Evolutionary conservation across 345 rosid species (phyloP).

Genomic region (Brassica cretica): DNA sequence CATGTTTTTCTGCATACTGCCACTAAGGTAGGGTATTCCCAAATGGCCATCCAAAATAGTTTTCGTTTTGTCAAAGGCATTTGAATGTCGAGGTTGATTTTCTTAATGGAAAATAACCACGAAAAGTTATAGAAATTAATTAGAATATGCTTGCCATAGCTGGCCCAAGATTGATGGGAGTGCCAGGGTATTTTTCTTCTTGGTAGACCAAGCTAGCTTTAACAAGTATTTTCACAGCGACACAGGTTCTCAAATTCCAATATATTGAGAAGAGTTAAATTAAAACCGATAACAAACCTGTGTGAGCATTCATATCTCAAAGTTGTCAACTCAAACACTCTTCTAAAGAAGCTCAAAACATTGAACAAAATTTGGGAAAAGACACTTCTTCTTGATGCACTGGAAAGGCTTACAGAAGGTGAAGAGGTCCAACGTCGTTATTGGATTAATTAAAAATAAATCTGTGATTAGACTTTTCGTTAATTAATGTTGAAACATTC

Average conservation of each 20-base stretch:
- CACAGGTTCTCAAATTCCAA: no score
- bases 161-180: not conserved
- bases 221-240: no score
- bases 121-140: not conserved
- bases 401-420: constrained; percentile 63
- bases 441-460: not conserved
- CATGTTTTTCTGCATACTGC: not conserved
- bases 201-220: not conserved
- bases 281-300: no score
- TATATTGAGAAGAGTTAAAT: no score
- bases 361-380: constrained; percentile 67
- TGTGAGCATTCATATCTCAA: no score
- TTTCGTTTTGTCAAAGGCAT: not conserved
- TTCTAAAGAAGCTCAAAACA: constrained; percentile 78
- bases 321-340: constrained; percentile 37
- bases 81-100: not conserved
- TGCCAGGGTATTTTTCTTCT: not conserved
- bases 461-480: constrained; percentile 16
- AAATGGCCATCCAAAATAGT: not conserved
- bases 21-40: constrained; percentile 1
- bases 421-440: constrained; percentile 52
- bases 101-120: not conserved
- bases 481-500: not conserved
- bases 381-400: constrained; percentile 67
- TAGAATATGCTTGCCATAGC: not conserved